phyloP scores from a whole-genome alignment of 2,329 filamentous ascomycete species.

The Sordariomycetes sp. region DNA sequence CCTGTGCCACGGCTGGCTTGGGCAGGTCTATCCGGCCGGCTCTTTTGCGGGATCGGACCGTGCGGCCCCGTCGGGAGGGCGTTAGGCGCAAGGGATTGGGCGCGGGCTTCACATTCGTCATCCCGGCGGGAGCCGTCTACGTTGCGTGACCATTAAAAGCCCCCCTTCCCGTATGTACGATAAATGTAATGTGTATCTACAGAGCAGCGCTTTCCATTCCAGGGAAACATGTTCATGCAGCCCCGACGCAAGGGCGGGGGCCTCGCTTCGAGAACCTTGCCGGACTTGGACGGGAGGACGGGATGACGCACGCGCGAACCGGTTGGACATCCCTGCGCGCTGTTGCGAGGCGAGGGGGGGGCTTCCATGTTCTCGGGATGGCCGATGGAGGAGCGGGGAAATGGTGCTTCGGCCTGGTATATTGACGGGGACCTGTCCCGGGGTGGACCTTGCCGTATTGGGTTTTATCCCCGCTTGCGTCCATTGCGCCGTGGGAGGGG shows the following conservation, averaged over 20 bases:
- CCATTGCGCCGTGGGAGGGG: neutral
- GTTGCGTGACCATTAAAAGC: neutral
- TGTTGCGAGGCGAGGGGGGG: neutral
- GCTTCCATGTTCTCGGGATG: neutral
- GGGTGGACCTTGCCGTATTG: neutral
- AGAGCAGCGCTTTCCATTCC: neutral
- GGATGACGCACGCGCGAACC: neutral
- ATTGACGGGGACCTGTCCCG: neutral
- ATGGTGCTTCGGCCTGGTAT: neutral
- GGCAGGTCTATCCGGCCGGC: neutral
- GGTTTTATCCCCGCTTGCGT: neutral
- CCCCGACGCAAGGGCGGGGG: neutral
- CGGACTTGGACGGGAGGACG: neutral
- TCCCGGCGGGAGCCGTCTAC: neutral
- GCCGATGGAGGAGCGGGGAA: neutral
- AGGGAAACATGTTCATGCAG: no score
- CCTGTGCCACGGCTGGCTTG: neutral
- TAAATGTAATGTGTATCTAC: neutral
- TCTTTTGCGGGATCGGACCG: neutral
- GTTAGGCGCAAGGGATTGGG: neutral
- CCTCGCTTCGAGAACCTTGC: neutral
- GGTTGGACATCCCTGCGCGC: neutral
- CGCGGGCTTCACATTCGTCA: neutral
- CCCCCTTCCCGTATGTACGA: no score
- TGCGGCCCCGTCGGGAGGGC: neutral